phyloP scores from a whole-genome alignment of 768 basidiomycete genomes.

The Punctularia strigosozonata region DNA sequence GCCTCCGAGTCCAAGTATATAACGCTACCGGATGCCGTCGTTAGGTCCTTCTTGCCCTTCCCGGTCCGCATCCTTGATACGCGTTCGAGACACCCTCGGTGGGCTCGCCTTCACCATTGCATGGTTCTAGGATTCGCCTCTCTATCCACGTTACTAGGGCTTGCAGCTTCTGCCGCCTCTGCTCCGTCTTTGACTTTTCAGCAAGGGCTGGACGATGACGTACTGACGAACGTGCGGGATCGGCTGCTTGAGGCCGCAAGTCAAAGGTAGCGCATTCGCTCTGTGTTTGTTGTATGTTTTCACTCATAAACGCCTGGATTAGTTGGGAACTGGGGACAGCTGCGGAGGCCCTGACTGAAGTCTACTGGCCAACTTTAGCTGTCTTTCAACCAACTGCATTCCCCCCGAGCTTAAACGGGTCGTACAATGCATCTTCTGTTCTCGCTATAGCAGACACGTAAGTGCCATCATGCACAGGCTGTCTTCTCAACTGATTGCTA shows the following conservation, averaged over 20 bases:
- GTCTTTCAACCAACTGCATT: constrained; percentile 32
- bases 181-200: too few species aligned
- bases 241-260: constrained; percentile 16
- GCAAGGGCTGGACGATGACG: constrained; percentile 14
- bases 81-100: too few species aligned
- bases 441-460: constrained; percentile 28
- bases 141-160: too few species aligned
- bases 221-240: constrained; percentile 15
- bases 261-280: too few species aligned
- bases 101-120: too few species aligned
- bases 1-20: too few species aligned
- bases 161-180: too few species aligned
- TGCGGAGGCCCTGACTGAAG: constrained; percentile 43
- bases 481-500: background rate
- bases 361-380: constrained; percentile 35
- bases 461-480: constrained; percentile 6
- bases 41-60: too few species aligned
- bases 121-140: too few species aligned
- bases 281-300: background rate
- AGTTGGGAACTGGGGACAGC: constrained; percentile 56
- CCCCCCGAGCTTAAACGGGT: constrained; percentile 22
- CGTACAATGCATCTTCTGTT: constrained; percentile 26
- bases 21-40: too few species aligned
- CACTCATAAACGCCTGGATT: background rate
- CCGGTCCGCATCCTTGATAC: too few species aligned